These are phyloP conservation scores for Sporothrix pseudoabietina DNA, from an alignment of 2,329 filamentous ascomycete genomes.

Conservation along the genomic window DNA sequence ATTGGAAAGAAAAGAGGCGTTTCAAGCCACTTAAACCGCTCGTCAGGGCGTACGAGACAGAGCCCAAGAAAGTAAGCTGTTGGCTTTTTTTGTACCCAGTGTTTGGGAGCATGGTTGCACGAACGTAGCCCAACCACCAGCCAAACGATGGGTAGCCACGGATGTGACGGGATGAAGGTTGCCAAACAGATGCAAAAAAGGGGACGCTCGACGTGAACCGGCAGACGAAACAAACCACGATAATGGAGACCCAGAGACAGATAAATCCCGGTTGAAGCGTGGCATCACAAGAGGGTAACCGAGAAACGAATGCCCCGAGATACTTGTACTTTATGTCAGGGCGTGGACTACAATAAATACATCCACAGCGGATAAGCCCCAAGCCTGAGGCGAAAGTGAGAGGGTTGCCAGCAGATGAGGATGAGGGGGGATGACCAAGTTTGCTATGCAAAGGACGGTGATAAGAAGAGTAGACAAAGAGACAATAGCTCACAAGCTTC, in stretches of 20 bases:
- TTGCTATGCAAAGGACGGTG: neutral
- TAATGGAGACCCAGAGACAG: neutral
- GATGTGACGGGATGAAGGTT: neutral
- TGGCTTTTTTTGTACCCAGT: neutral
- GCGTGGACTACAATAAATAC: neutral
- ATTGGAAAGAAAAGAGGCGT: neutral
- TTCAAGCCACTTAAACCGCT: slow-evolving; percentile 14
- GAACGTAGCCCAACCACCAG: neutral
- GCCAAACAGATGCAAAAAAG: neutral
- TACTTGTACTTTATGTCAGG: neutral
- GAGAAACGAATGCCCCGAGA: neutral
- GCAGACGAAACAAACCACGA: neutral
- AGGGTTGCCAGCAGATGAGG: neutral
- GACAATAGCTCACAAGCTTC: neutral
- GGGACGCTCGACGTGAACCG: neutral
- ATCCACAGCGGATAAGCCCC: neutral
- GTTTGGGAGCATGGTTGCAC: slow-evolving; percentile 11
- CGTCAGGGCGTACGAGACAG: neutral
- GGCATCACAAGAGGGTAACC: neutral
- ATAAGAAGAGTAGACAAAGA: neutral
- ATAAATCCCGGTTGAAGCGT: neutral
- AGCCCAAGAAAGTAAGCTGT: neutral
- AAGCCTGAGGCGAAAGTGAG: neutral
- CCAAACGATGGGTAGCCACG: neutral
- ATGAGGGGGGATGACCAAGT: neutral